Base-by-base conservation (phyloP, 2,329 filamentous ascomycete genomes). In the Talaromyces sp. region DNA sequence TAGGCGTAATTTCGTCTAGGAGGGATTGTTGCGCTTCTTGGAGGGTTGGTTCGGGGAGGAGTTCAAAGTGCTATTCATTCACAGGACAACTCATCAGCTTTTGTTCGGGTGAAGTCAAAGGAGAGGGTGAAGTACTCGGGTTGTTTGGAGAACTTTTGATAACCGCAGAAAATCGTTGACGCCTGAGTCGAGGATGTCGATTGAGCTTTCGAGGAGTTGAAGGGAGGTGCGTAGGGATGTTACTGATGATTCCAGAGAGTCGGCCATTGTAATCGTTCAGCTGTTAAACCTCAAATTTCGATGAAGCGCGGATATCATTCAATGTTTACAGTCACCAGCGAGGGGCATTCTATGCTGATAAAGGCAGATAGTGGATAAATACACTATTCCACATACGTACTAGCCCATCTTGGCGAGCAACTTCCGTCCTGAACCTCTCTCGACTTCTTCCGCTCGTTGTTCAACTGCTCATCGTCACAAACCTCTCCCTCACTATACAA, bases 1-100 rank as follows among this genome's bases (percentile, higher is more conserved):
- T 91, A 8, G 92, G 92, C n/a, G 88, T 87, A 65, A 96, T 94
- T 70, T 96, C 91, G 67, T 90, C 89, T 66, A 91, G 87, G 17
- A 97, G 84, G 4, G 90, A 87, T 64, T 89, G 81, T 74, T 97
- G 92, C 33, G 92, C 92, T 62, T 87, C 83, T 61, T 87, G 86
- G 45, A 97, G 84, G 53, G 89, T 89, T 11, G 88, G 84, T 70
- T 96, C 90, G 15, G 91, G 89, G 65, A 96, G 89, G 41, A 96
- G 85, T 73, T 97, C 92, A 75, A 96, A 97, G 77, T 96, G 92
- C 87, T 95, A 66, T 57, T 33, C 15, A 21, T 10, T 21, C 2
- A 48, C 17, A 50, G 28, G 39, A n/a, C n/a, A n/a, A n/a, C n/a
- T 5, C 19, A 33, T 48, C 0, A 48, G 28, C n/a, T 46, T 33